A percentile compares a stretch with the other conserved stretches of the same genome.
Evolutionary conservation across 345 rosid genomes (phyloP).

Genomic region (Trapa incisa): DNA sequence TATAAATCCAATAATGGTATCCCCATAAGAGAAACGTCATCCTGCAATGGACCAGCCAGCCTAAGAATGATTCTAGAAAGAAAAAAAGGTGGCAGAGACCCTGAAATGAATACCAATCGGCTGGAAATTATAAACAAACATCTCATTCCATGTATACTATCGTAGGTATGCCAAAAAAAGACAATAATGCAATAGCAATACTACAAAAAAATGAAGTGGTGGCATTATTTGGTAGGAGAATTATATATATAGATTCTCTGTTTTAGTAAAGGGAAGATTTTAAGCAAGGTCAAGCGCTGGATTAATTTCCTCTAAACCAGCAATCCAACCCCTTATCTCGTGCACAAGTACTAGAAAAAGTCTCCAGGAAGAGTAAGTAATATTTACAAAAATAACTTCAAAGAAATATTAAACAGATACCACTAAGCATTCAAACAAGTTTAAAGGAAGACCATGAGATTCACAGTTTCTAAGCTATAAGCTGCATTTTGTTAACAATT

Average conservation of each 20-base stretch:
- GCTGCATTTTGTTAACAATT: neutral
- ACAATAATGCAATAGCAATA: neutral
- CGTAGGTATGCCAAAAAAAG: neutral
- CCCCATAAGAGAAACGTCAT: slow-evolving; percentile 1
- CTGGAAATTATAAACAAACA: neutral
- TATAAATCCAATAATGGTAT: neutral
- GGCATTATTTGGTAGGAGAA: neutral
- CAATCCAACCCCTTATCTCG: neutral
- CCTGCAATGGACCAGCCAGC: slow-evolving; percentile 6
- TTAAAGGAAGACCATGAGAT: neutral
- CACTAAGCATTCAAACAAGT: neutral
- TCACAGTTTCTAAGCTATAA: neutral
- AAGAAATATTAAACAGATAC: neutral
- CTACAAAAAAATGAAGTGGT: neutral
- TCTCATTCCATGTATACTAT: neutral
- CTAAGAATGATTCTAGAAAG: neutral
- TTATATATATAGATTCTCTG: neutral
- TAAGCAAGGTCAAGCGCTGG: neutral
- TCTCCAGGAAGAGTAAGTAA: neutral
- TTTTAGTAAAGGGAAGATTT: neutral
- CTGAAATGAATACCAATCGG: neutral
- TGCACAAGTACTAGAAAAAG: neutral
- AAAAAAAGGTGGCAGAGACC: neutral
- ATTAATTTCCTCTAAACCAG: neutral
- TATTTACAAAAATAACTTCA: neutral